These are phyloP conservation scores for Gilbertella persicaria DNA, from an alignment of 371 early-diverging fungal genomes.

Conservation along the genomic window DNA sequence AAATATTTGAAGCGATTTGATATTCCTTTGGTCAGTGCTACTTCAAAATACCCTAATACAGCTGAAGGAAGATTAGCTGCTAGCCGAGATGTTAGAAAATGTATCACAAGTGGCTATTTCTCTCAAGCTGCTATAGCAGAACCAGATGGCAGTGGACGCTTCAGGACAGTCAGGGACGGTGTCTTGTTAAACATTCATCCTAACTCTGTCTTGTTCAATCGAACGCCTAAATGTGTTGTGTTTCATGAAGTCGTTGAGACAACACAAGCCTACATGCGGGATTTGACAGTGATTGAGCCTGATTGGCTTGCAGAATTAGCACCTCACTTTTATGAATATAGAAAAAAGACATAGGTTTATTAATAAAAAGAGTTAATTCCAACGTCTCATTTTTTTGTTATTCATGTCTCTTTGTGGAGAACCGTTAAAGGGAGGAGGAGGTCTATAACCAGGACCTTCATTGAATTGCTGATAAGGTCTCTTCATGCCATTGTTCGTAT, in stretches of 20 bases:
- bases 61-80: conserved; percentile 36
- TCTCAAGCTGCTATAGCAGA: conserved; percentile 71
- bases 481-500: conserved; percentile 2
- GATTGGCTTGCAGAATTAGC: conserved; percentile 75
- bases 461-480: conserved; percentile 11
- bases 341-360: conserved; percentile 17
- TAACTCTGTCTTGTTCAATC: conserved; percentile 73
- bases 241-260: conserved; percentile 83
- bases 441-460: conserved; percentile 19
- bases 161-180: conserved; percentile 63
- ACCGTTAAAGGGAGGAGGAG: conserved; percentile 25
- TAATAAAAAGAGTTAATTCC: conserved; percentile 9
- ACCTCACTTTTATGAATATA: conserved; percentile 59
- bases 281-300: conserved; percentile 69
- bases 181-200: conserved; percentile 72
- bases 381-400: conserved; percentile 22
- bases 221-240: conserved; percentile 76
- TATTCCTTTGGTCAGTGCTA: conserved; percentile 47
- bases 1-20: conserved; percentile 65
- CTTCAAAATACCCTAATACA: conserved; percentile 29
- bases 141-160: conserved; percentile 64
- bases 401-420: conserved; percentile 2
- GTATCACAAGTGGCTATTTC: conserved; percentile 77
- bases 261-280: conserved; percentile 74
- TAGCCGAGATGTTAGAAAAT: conserved; percentile 61